phyloP scores from a whole-genome alignment of 345 rosid genomes.

The Gossypium herbaceum region DNA sequence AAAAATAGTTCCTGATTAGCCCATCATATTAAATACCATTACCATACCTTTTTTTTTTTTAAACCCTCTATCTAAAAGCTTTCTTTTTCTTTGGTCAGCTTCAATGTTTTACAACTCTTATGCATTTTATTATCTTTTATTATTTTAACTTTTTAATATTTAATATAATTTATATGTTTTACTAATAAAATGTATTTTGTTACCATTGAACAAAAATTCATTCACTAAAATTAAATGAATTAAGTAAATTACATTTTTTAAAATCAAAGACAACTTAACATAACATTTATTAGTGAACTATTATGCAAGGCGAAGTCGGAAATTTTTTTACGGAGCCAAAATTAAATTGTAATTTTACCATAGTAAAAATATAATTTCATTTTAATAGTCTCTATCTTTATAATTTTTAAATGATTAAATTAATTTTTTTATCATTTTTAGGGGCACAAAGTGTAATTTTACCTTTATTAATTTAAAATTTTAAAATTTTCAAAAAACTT shows the following conservation, averaged over 20 bases:
- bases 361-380: too few relatives aligned
- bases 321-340: too few relatives aligned
- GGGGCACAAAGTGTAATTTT: rapidly evolving
- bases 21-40: background rate
- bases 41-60: background rate
- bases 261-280: background rate
- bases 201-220: background rate
- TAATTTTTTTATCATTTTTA: too few relatives aligned
- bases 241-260: too few relatives aligned
- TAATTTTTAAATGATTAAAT: too few relatives aligned
- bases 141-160: background rate
- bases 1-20: background rate
- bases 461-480: too few relatives aligned
- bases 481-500: too few relatives aligned
- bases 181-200: too few relatives aligned
- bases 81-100: constrained; percentile 15
- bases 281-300: background rate
- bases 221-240: background rate
- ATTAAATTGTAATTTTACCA: too few relatives aligned
- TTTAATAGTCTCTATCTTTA: too few relatives aligned
- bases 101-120: background rate
- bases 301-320: too few relatives aligned
- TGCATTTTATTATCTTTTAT: background rate
- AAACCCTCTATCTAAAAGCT: constrained; percentile 6
- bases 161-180: too few relatives aligned